Conservation (phyloP, 2,329 filamentous ascomycete genomes). For the Myriosclerotinia curreyana region DNA sequence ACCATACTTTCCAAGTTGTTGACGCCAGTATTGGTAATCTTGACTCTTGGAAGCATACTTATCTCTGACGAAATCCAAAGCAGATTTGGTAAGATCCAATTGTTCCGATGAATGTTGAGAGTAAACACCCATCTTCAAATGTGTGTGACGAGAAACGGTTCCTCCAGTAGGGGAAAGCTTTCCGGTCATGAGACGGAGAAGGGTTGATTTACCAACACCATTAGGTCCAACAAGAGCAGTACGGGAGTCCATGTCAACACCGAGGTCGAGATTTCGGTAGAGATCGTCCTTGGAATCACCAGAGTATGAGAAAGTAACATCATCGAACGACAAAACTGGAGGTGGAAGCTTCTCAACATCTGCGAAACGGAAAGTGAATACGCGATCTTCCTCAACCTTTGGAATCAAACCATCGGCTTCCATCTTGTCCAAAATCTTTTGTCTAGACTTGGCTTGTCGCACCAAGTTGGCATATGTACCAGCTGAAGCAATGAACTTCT, state of each 20-base stretch:
- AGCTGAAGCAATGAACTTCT: constrained; percentile 99
- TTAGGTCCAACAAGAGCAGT: constrained; percentile 96
- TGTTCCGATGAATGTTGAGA: constrained; percentile 98
- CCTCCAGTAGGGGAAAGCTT: constrained; percentile 84
- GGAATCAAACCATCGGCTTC: constrained; percentile 98
- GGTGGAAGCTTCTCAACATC: constrained; percentile 99
- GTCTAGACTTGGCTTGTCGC: constrained; percentile 95
- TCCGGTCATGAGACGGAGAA: constrained; percentile 94
- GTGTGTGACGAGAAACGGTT: constrained; percentile 84
- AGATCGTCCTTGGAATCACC: constrained; percentile 85
- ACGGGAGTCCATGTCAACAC: constrained; percentile 99
- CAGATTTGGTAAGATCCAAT: constrained; percentile 95
- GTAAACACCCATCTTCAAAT: constrained; percentile 98
- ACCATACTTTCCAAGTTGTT: constrained; percentile 93
- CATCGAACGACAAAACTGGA: constrained; percentile 91
- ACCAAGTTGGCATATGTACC: constrained; percentile 99
- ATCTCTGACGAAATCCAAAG: constrained; percentile 95
- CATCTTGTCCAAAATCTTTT: constrained; percentile 99
- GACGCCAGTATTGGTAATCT: constrained; percentile 99
- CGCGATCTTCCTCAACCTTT: constrained; percentile 76
- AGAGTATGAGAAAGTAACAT: constrained; percentile 98
- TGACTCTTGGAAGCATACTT: constrained; percentile 87
- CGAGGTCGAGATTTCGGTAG: constrained; percentile 94
- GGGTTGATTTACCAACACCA: constrained; percentile 97
- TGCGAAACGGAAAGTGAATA: constrained; percentile 97